Base-by-base conservation (phyloP, 805 yeast genomes). In the Wickerhamiella galacta region DNA sequence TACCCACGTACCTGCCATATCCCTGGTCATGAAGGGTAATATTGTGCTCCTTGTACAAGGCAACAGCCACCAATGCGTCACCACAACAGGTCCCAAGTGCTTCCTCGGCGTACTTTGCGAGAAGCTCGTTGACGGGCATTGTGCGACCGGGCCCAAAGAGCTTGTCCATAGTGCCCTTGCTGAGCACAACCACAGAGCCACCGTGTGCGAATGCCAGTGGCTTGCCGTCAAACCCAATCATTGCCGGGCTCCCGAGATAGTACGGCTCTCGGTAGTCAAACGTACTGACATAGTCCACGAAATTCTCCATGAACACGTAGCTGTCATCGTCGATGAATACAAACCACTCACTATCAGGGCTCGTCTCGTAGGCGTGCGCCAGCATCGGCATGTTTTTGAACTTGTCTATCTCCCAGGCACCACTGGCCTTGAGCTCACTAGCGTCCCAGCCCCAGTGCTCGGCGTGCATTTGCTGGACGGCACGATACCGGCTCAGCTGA, bases 381-480 rank as follows among this genome's bases (percentile, higher is more conserved):
- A 51, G 46, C 50, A 50, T 49, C n/a, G 60, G 61, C 12, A 57
- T 18, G 36, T 53, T 56, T 44, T 57, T 57, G 45, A 42, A 57
- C 35, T 45, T 44, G 38, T 57, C 62, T 12, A 52, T 40, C n/a
- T 39, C 44, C 58, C 59, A 54, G 27, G 56, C 57, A 4, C 38
- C 43, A 6, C 39, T 39, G 14, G 36, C 32, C 10, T 38, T 40
- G 25, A 37, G 31, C 11, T 23, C 31, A 15, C 27, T 37, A 18
- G 32, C 32, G 14, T 41, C 44, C 36, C 49, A 39, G 20, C 41
- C 41, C 32, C 43, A 41, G 32, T 47, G 49, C 25, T 44, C 36
- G 18, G 38, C 38, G 19, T 43, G 45, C 20, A 48, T 28, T 25
- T 40, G 32, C 20, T 43, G 37, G 30, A 48, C 45, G 16, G 37